Evolutionary conservation across 2,329 filamentous ascomycete genomes (phyloP).

Genomic region (Biscogniauxia marginata): DNA sequence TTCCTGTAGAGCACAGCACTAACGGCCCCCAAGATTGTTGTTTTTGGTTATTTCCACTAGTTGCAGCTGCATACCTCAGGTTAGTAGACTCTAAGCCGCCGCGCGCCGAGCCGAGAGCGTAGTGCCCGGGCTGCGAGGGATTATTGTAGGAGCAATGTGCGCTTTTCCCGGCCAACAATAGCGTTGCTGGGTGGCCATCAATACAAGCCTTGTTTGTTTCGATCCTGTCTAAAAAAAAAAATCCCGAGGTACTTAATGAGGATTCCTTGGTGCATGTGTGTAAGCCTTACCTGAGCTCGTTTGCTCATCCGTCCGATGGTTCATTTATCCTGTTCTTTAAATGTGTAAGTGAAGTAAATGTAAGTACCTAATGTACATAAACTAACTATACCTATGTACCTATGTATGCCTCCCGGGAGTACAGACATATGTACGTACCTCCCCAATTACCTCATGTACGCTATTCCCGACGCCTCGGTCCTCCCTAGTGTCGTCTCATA

Average conservation of each 20-base stretch:
- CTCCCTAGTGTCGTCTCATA: constrained; percentile 4
- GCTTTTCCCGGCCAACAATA: neutral
- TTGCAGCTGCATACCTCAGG: neutral
- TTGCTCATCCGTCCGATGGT: neutral
- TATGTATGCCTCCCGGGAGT: no score
- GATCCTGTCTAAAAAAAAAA: neutral
- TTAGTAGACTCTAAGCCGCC: neutral
- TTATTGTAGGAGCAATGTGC: neutral
- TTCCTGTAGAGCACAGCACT: neutral
- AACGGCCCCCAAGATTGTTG: neutral
- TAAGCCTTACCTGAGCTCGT: neutral
- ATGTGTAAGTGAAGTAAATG: no score
- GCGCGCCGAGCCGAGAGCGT: neutral
- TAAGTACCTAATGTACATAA: no score
- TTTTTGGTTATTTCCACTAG: neutral
- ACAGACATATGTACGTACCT: neutral
- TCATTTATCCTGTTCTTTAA: neutral
- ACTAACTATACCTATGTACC: no score
- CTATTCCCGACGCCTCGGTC: constrained; percentile 2
- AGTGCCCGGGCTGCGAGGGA: neutral
- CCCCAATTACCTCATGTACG: no score
- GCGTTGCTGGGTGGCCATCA: neutral
- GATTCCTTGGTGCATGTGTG: neutral
- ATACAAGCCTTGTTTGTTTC: neutral
- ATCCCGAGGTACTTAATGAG: neutral